Conservation (phyloP, 2,329 filamentous ascomycete genomes). For the Penicillium sp. region DNA sequence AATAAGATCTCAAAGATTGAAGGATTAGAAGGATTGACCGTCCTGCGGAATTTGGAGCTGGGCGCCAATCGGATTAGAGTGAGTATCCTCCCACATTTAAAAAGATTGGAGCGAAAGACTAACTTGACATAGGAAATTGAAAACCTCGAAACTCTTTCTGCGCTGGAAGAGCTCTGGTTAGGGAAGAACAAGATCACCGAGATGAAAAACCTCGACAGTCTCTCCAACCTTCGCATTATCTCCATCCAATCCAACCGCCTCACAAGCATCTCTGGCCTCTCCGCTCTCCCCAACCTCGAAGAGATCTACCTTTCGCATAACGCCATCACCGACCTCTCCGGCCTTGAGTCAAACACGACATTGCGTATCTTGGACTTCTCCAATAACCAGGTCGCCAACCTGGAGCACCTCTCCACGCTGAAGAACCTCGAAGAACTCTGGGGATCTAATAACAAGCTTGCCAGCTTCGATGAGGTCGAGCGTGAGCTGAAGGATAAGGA, state of each 20-base stretch:
- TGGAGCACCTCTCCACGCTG: conserved; percentile 70
- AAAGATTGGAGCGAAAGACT: not conserved
- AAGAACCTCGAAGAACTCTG: conserved; percentile 82
- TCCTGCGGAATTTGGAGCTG: conserved; percentile 81
- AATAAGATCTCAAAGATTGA: conserved; percentile 93
- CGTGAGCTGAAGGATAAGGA: conserved; percentile 75
- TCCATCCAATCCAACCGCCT: conserved; percentile 96
- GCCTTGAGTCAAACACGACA: conserved; percentile 65
- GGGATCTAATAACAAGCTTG: conserved; percentile 85
- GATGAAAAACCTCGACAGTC: conserved; percentile 70
- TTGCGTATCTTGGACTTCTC: conserved; percentile 84
- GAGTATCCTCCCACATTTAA: conserved; percentile 16
- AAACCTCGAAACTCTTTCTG: conserved; percentile 74
- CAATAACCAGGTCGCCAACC: conserved; percentile 76
- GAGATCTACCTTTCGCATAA: conserved; percentile 98
- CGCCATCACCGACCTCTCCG: conserved; percentile 73
- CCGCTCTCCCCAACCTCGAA: conserved; percentile 72
- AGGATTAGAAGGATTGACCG: conserved; percentile 70
- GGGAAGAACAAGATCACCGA: conserved; percentile 96
- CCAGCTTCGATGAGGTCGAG: conserved; percentile 78
- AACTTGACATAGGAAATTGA: conserved; percentile 63
- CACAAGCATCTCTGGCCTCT: conserved; percentile 72
- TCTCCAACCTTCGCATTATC: conserved; percentile 80
- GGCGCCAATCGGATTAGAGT: conserved; percentile 85
- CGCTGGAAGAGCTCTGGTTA: conserved; percentile 86